Evolutionary conservation across 768 basidiomycete species (phyloP).

Genomic region (Auriscalpium vulgare): DNA sequence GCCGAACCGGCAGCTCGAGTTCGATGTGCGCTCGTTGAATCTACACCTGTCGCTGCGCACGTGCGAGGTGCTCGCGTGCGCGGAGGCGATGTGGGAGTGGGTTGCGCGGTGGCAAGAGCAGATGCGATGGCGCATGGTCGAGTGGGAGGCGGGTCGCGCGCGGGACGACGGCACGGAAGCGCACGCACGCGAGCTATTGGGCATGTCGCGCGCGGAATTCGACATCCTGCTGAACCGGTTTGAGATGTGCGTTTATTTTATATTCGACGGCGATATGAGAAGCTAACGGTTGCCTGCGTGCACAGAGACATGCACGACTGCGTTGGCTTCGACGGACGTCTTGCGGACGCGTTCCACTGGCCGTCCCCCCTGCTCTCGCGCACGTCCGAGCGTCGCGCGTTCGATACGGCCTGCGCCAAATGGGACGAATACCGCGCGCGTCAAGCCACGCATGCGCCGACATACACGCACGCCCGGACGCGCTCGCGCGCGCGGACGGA

Average conservation of each 20-base stretch:
- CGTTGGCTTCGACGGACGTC: conserved; percentile 36
- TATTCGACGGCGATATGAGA: conserved; percentile 1
- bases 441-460: conserved; percentile 1
- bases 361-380: conserved; percentile 29
- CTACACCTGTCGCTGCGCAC: conserved; percentile 55
- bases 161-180: not conserved
- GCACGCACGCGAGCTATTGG: conserved; percentile 27
- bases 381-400: conserved; percentile 45
- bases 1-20: conserved; percentile 45
- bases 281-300: not conserved
- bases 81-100: conserved; percentile 80
- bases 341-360: conserved; percentile 47
- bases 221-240: conserved; percentile 50
- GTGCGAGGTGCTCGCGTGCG: conserved; percentile 59
- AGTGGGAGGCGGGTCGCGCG: not conserved
- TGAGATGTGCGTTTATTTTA: conserved; percentile 42
- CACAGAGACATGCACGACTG: conserved; percentile 60
- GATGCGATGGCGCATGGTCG: not conserved
- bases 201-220: conserved; percentile 54
- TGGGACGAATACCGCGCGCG: conserved; percentile 41
- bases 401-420: conserved; percentile 47
- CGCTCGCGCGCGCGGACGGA: not conserved
- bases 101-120: conserved; percentile 42
- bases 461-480: not conserved
- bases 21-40: conserved; percentile 53